These are phyloP conservation scores for Chloris gayana DNA, from an alignment of 176 grass and related monocot genomes.

Conservation along the genomic window DNA sequence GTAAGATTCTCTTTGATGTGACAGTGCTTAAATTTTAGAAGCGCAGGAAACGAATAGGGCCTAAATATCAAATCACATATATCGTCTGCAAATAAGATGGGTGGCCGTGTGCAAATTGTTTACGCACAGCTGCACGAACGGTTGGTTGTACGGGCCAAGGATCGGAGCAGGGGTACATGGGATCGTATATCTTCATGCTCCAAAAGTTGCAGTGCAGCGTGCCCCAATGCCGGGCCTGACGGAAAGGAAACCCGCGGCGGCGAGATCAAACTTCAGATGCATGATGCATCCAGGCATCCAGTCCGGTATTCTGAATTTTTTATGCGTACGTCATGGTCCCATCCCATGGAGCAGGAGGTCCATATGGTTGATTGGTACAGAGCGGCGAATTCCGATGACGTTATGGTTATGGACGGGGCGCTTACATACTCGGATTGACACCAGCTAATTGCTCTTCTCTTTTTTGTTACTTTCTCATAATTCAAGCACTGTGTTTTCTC, in stretches of 20 bases:
- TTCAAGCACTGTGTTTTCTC: no score
- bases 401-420: neutral
- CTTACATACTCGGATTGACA: neutral
- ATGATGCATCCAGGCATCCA: no score
- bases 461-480: no score
- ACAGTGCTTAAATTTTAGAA: no score
- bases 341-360: no score
- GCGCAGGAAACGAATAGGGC: no score
- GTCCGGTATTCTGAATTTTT: no score
- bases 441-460: no score
- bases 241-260: conserved; percentile 4
- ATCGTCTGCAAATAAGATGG: no score
- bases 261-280: conserved; percentile 25
- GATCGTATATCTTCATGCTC: neutral
- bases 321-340: neutral
- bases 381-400: no score
- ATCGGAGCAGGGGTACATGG: conserved; percentile 11
- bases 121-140: neutral
- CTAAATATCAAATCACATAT: neutral
- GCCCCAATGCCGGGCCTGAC: conserved; percentile 26
- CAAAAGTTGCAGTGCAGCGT: neutral
- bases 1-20: no score
- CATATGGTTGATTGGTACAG: neutral
- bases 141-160: conserved; percentile 6
- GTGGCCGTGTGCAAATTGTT: neutral